A percentile compares a stretch with the other conserved stretches of the same genome.
Evolutionary conservation across 192 early-diverging fungal species (phyloP).

Genomic region (Lunasporangiospora selenospora): DNA sequence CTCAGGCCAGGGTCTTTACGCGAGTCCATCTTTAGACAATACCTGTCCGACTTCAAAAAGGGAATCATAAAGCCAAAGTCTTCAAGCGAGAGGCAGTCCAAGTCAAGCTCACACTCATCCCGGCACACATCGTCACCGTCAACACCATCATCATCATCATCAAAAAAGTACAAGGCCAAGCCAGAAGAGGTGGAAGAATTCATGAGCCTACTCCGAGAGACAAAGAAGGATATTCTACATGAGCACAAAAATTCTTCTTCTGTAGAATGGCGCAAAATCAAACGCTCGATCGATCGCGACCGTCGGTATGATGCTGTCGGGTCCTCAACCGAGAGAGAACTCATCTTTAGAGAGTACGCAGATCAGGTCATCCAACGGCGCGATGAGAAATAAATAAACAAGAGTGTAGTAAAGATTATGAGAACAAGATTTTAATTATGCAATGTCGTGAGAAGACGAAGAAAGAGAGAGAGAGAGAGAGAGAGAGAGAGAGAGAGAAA

Average conservation of each 20-base stretch:
- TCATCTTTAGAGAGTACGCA: conserved; percentile 70
- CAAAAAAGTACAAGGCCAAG: conserved; percentile 47
- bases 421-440: no score
- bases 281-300: conserved; percentile 70
- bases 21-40: conserved; percentile 69
- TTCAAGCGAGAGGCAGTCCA: not conserved
- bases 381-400: conserved; percentile 14
- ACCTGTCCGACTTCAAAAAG: conserved; percentile 61
- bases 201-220: conserved; percentile 62
- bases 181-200: conserved; percentile 60
- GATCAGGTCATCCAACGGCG: conserved; percentile 35
- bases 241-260: conserved; percentile 62
- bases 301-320: conserved; percentile 68
- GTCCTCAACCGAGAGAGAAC: conserved; percentile 69
- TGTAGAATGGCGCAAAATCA: conserved; percentile 68
- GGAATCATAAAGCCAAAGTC: conserved; percentile 14
- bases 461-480: no score
- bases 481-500: no score
- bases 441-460: no score
- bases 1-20: conserved; percentile 64
- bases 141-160: conserved; percentile 7
- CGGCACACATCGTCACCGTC: not conserved
- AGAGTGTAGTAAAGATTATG: no score
- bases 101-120: not conserved
- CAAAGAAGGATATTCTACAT: conserved; percentile 42